Evolutionary conservation across 2,329 filamentous ascomycete species (phyloP), one percentile per base, ranked within the genome.

Genomic region (Colletotrichum lupini): DNA sequence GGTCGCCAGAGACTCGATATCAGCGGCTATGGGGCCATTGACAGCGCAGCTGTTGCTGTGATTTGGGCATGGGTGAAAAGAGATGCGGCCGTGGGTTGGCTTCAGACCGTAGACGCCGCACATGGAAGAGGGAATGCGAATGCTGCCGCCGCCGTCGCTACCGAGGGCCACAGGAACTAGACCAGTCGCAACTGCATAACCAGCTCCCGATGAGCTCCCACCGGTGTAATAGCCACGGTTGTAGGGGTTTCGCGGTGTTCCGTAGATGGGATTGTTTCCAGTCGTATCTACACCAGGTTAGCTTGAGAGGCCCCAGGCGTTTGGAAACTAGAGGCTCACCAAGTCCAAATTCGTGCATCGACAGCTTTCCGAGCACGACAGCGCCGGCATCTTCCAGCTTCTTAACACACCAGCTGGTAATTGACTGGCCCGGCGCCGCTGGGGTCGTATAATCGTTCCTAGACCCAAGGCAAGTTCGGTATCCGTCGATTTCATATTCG

Each of bases 81-180:
- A 93, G 1, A 95, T 83, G 26, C 93, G 90, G 30, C 88, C 87
- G 78, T 94, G 92, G 0, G 89, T 91, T 0, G 93, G 87, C 79
- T 95, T 95, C 52, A 96, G 86, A 0, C 94, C 93, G 79, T 91
- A 95, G 7, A 94, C 84, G 12, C 92, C 92, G 78, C 93, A 95
- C 79, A 92, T 94, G 8, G 89, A 89, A 0, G 92, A 86, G 0
- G 94, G 94, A 42, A 95, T 91, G 1, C 94, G 90, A 75, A 95
- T 92, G 62, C 90, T 93, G 69, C 93, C 93, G 37, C 93, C 93
- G 19, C 92, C 93, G 78, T 95, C 93, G 52, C 89, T 91, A 19
- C 93, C 94, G 14, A 95, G 86, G 0, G 92, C 91, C 68, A 94
- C 89, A 0, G 94, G 93, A 0, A 94, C 86, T 2, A 95, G 85